Percentiles rank a stretch among this genome's conserved stretches.
Conservation (phyloP, 345 rosid genomes). For the Salix purpurea region DNA sequence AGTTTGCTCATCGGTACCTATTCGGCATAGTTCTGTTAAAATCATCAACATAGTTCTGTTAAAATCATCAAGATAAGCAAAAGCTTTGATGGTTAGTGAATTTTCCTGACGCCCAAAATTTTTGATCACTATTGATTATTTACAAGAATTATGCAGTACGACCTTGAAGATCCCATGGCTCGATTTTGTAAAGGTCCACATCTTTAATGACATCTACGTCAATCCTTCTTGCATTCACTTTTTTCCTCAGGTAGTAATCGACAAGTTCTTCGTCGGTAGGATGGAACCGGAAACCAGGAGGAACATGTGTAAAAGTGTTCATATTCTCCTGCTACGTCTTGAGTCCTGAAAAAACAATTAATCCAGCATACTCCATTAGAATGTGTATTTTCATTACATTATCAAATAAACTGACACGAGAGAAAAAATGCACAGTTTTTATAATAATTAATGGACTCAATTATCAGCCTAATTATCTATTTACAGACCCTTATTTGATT, state of each 20-base stretch:
- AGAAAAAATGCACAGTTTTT: neutral
- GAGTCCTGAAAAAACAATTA: slow-evolving; percentile 8
- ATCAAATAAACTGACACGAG: neutral
- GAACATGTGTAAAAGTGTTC: slow-evolving; percentile 25
- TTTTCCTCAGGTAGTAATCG: slow-evolving; percentile 34
- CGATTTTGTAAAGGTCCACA: slow-evolving; percentile 35
- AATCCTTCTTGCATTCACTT: slow-evolving; percentile 22
- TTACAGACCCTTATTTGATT: neutral
- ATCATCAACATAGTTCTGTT: slow-evolving; percentile 17
- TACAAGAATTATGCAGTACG: neutral
- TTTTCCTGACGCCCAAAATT: too few species aligned
- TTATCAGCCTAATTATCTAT: neutral
- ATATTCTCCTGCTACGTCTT: slow-evolving; percentile 10
- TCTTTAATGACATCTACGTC: slow-evolving; percentile 36
- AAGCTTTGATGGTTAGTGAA: neutral
- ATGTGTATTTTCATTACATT: neutral
- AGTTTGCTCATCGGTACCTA: slow-evolving; percentile 24
- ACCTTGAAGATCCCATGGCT: slow-evolving; percentile 44
- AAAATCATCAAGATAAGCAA: neutral
- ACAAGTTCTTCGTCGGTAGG: slow-evolving; percentile 39
- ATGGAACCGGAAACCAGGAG: slow-evolving; percentile 39
- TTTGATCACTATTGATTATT: neutral
- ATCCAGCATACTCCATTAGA: neutral
- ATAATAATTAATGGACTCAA: neutral
- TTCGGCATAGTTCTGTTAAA: slow-evolving; percentile 23